A percentile compares a stretch with the other conserved stretches of the same genome.
Conservation (phyloP, 768 basidiomycete genomes). For the Strobilomyces confusus region DNA sequence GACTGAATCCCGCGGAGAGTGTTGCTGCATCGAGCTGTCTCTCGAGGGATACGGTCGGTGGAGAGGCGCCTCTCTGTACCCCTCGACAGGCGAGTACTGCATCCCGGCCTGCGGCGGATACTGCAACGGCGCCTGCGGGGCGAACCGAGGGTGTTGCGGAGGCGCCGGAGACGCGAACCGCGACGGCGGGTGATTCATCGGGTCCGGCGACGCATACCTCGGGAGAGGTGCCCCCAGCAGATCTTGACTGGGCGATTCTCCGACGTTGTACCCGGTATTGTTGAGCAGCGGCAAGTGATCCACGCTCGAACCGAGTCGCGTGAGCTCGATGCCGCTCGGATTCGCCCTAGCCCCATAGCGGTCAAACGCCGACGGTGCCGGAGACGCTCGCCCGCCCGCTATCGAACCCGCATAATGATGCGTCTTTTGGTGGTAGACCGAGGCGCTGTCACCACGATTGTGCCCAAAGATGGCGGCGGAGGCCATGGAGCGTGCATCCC, state of each 20-base stretch:
- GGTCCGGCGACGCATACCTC: slow-evolving; percentile 22
- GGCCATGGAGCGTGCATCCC: slow-evolving; percentile 77
- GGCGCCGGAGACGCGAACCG: slow-evolving; percentile 32
- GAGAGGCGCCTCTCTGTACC: slow-evolving; percentile 55
- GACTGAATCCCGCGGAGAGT: slow-evolving; percentile 17
- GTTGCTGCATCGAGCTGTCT: slow-evolving; percentile 7
- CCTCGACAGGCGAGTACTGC: slow-evolving; percentile 30
- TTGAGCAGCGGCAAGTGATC: slow-evolving; percentile 62
- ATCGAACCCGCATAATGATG: slow-evolving; percentile 36
- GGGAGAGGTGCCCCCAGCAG: slow-evolving; percentile 25
- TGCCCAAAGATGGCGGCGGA: slow-evolving; percentile 52
- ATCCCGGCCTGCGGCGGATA: slow-evolving; percentile 33
- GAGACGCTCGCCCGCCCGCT: slow-evolving; percentile 35
- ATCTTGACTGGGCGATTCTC: slow-evolving; percentile 9
- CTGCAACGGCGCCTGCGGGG: slow-evolving; percentile 40
- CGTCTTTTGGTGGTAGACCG: slow-evolving; percentile 40
- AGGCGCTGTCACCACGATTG: slow-evolving; percentile 31
- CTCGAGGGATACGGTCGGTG: slow-evolving; percentile 49
- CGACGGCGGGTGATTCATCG: slow-evolving; percentile 13
- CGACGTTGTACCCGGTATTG: slow-evolving; percentile 17
- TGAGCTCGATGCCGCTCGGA: slow-evolving; percentile 48
- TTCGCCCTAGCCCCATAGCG: slow-evolving; percentile 52
- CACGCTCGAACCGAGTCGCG: slow-evolving; percentile 44
- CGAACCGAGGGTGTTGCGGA: slow-evolving; percentile 25
- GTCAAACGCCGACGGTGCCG: slow-evolving; percentile 48